phyloP scores from a whole-genome alignment of 768 basidiomycete species.

The Calocybe indica region DNA sequence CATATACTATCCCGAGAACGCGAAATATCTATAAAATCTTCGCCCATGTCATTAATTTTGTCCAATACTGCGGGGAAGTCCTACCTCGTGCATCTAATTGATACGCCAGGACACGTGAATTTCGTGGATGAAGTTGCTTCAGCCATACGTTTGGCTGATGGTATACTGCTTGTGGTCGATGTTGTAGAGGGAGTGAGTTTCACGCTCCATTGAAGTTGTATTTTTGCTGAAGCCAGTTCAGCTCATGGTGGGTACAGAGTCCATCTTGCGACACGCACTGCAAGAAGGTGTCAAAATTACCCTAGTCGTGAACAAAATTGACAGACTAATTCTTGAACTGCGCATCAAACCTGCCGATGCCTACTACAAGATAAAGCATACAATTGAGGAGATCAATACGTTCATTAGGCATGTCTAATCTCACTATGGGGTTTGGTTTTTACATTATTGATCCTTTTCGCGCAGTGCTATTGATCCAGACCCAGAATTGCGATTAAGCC shows the following conservation, averaged over 20 bases:
- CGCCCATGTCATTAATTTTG: conserved; percentile 91
- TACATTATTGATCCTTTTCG: conserved; percentile 3
- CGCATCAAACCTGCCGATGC: conserved; percentile 94
- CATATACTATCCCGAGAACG: conserved; percentile 86
- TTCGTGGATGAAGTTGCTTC: conserved; percentile 97
- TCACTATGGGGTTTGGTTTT: not conserved
- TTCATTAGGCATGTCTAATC: conserved; percentile 70
- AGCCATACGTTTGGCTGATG: conserved; percentile 82
- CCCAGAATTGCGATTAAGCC: conserved; percentile 83
- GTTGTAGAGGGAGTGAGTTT: conserved; percentile 91
- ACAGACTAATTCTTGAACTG: conserved; percentile 93
- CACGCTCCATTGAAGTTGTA: not conserved
- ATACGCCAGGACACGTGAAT: conserved; percentile 98
- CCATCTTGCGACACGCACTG: conserved; percentile 81
- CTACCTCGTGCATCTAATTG: conserved; percentile 87
- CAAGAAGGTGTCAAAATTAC: conserved; percentile 88
- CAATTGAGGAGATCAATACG: conserved; percentile 96
- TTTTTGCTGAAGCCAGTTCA: conserved; percentile 20
- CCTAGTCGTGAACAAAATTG: conserved; percentile 96
- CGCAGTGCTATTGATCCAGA: conserved; percentile 78
- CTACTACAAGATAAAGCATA: conserved; percentile 98
- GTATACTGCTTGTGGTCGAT: conserved; percentile 90
- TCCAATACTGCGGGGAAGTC: conserved; percentile 86
- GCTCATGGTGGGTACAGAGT: conserved; percentile 93
- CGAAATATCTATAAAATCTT: conserved; percentile 93